A percentile compares a stretch with the other conserved stretches of the same genome.
Evolutionary conservation across 306 rosid species (phyloP).

Genomic region (Cicer yamashitae): DNA sequence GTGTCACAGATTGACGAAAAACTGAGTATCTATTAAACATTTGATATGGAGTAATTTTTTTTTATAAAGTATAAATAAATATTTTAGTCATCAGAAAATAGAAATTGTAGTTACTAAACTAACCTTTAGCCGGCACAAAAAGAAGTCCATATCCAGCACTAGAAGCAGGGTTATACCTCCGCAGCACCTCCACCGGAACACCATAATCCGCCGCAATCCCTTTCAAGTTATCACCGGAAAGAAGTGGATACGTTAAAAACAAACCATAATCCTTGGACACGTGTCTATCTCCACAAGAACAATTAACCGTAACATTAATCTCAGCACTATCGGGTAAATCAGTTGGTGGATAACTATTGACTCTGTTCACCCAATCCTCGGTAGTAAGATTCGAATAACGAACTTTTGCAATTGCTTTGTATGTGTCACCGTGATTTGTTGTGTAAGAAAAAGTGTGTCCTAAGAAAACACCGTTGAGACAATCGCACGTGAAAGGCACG

Average conservation of each 20-base stretch:
- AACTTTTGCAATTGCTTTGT: conserved; percentile 25
- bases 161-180: conserved; percentile 53
- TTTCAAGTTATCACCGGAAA: conserved; percentile 40
- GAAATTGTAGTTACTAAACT: neutral
- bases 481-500: conserved; percentile 69
- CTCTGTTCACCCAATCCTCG: conserved; percentile 50
- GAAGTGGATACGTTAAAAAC: conserved; percentile 63
- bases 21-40: no score
- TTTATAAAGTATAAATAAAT: neutral
- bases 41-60: no score
- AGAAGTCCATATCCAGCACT: conserved; percentile 51
- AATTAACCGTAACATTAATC: conserved; percentile 66
- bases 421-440: conserved; percentile 43
- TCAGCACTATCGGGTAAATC: conserved; percentile 9
- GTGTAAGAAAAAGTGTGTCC: conserved; percentile 67
- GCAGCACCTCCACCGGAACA: conserved; percentile 52
- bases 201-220: conserved; percentile 45
- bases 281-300: conserved; percentile 64
- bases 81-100: neutral
- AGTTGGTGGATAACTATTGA: conserved; percentile 40
- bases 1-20: no score
- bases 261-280: conserved; percentile 64
- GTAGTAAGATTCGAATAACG: conserved; percentile 60
- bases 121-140: conserved; percentile 84
- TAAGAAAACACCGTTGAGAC: conserved; percentile 56